Percentiles rank a stretch among this genome's conserved stretches.
Conservation (phyloP, 306 rosid species). For the Trifolium pratense region DNA sequence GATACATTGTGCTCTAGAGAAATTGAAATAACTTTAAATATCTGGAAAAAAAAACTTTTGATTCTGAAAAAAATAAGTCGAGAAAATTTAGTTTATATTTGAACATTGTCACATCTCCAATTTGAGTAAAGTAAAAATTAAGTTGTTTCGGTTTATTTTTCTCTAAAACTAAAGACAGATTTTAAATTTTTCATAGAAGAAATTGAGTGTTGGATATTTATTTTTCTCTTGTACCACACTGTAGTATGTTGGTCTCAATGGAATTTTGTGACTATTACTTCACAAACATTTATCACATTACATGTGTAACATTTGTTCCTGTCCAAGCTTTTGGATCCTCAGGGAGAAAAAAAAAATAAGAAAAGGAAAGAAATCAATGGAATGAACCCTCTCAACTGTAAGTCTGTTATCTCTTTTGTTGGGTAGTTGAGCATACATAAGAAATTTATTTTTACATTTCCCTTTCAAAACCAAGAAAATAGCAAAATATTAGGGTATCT, state of each 20-base stretch:
- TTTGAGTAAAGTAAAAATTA: too few relatives aligned
- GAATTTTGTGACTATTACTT: constrained; percentile 35
- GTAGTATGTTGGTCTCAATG: constrained; percentile 30
- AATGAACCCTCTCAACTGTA: constrained; percentile 26
- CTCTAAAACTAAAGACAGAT: too few relatives aligned
- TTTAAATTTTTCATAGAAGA: too few relatives aligned
- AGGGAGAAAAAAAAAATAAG: not conserved
- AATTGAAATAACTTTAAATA: too few relatives aligned
- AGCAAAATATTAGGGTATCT: not conserved
- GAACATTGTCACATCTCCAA: too few relatives aligned
- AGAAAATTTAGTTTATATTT: too few relatives aligned
- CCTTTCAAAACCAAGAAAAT: constrained; percentile 14
- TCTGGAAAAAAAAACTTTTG: too few relatives aligned
- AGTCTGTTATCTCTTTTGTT: constrained; percentile 38
- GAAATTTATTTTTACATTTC: constrained; percentile 4
- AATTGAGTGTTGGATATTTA: too few relatives aligned
- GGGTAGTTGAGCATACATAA: constrained; percentile 32
- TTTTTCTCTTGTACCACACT: not conserved
- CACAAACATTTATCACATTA: not conserved
- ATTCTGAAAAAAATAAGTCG: too few relatives aligned
- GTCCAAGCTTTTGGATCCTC: constrained; percentile 9
- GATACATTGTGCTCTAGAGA: too few relatives aligned
- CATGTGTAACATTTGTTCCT: constrained; percentile 2
- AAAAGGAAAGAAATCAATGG: not conserved
- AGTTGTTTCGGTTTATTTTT: too few relatives aligned